These are phyloP conservation scores for Yamadazyma kanchanaburiensis DNA, from an alignment of 1,139 yeast species.

Conservation along the genomic window DNA sequence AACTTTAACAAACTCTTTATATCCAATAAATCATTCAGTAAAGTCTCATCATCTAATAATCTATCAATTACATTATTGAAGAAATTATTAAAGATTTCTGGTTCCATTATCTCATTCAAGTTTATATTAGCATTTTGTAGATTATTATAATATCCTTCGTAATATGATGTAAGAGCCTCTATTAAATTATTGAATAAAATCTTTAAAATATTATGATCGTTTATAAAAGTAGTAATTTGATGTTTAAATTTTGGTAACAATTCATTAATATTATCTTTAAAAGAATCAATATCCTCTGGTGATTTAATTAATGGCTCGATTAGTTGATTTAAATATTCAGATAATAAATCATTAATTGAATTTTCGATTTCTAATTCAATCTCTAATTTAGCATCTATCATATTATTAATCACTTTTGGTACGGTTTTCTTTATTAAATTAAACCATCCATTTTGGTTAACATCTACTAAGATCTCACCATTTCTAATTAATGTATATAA, in stretches of 20 bases:
- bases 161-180: slow-evolving; percentile 26
- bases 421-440: slow-evolving; percentile 66
- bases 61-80: slow-evolving; percentile 20
- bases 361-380: slow-evolving; percentile 70
- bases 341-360: slow-evolving; percentile 61
- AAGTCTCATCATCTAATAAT: slow-evolving; percentile 10
- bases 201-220: slow-evolving; percentile 28
- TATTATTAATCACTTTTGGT: slow-evolving; percentile 80
- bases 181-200: slow-evolving; percentile 32
- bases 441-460: slow-evolving; percentile 43
- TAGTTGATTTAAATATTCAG: slow-evolving; percentile 34
- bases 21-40: slow-evolving; percentile 12
- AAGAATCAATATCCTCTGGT: slow-evolving; percentile 25
- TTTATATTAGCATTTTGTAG: slow-evolving; percentile 17
- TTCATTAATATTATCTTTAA: slow-evolving; percentile 48
- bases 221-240: slow-evolving; percentile 48
- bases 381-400: slow-evolving; percentile 82
- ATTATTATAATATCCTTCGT: slow-evolving; percentile 27
- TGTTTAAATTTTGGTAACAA: slow-evolving; percentile 55
- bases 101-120: slow-evolving; percentile 43
- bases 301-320: slow-evolving; percentile 24
- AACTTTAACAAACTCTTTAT: slow-evolving; percentile 15
- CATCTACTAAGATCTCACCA: slow-evolving; percentile 30
- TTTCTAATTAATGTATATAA: slow-evolving; percentile 45
- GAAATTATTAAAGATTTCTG: slow-evolving; percentile 52